phyloP scores from a whole-genome alignment of 1,139 yeast species.

The Geotrichum aggregatum region DNA sequence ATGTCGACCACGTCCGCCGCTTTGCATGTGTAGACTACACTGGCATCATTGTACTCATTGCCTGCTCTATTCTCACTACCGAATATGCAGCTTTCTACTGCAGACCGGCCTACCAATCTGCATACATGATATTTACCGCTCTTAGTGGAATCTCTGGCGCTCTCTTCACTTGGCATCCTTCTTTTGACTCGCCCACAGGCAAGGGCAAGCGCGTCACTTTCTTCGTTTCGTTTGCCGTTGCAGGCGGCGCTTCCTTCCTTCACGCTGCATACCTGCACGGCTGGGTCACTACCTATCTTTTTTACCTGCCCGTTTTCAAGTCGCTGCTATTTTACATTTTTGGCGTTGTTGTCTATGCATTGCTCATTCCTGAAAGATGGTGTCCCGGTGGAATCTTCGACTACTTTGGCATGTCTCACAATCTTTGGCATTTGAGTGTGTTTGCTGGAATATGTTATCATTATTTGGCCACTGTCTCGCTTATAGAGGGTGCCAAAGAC shows the following conservation, averaged over 20 bases:
- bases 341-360: slow-evolving; percentile 87
- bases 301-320: slow-evolving; percentile 60
- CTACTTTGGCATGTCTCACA: slow-evolving; percentile 88
- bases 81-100: slow-evolving; percentile 76
- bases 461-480: slow-evolving; percentile 67
- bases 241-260: slow-evolving; percentile 66
- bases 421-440: slow-evolving; percentile 90
- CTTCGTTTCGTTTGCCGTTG: slow-evolving; percentile 70
- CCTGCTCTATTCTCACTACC: slow-evolving; percentile 83
- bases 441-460: slow-evolving; percentile 84
- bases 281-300: slow-evolving; percentile 46
- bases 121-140: slow-evolving; percentile 59
- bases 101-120: slow-evolving; percentile 47
- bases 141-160: slow-evolving; percentile 70
- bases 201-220: slow-evolving; percentile 77
- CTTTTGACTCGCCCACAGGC: slow-evolving; percentile 82
- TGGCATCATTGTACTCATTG: slow-evolving; percentile 84
- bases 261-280: slow-evolving; percentile 60
- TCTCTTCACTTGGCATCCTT: slow-evolving; percentile 82
- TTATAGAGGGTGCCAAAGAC: slow-evolving; percentile 49
- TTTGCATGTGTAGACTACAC: slow-evolving; percentile 95
- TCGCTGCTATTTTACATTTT: slow-evolving; percentile 68
- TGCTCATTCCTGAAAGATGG: slow-evolving; percentile 85
- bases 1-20: slow-evolving; percentile 56
- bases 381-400: slow-evolving; percentile 49